Percentiles rank a stretch among this genome's conserved stretches.
phyloP scores from a whole-genome alignment of 768 basidiomycete species.

The Panaeolus papilionaceus region DNA sequence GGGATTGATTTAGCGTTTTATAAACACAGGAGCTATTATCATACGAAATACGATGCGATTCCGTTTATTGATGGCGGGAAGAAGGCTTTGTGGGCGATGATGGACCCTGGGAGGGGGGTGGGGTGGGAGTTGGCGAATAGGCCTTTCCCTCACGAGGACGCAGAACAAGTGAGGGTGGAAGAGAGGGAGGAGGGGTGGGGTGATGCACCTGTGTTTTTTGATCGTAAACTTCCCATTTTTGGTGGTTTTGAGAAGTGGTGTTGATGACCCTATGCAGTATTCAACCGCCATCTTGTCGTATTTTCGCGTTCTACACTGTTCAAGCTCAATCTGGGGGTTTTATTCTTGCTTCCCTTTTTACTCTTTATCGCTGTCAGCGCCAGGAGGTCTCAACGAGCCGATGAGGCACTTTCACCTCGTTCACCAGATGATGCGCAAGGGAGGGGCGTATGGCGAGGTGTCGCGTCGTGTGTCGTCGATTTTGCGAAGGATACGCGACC shows the following conservation, averaged over 20 bases:
- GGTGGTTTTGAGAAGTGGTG: no score
- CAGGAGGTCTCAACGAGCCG: constrained; percentile 13
- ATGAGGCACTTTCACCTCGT: not conserved
- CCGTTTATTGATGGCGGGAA: constrained; percentile 54
- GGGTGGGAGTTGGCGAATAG: constrained; percentile 57
- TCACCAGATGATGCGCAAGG: not conserved
- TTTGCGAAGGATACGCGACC: not conserved
- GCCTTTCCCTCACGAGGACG: not conserved
- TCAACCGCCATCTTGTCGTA: constrained; percentile 55
- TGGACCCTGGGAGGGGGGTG: constrained; percentile 60
- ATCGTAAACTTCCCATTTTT: constrained; percentile 55
- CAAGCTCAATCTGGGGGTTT: constrained; percentile 56
- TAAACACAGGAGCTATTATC: constrained; percentile 68
- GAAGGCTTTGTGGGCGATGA: constrained; percentile 69
- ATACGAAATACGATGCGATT: constrained; percentile 72
- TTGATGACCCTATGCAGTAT: no score
- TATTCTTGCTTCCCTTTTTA: constrained; percentile 59
- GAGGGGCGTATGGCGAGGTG: not conserved
- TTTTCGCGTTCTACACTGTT: constrained; percentile 56
- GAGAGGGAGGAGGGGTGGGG: constrained; percentile 20
- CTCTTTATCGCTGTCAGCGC: constrained; percentile 44
- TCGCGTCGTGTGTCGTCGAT: not conserved
- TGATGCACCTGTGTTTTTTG: constrained; percentile 62
- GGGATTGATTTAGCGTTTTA: constrained; percentile 82
- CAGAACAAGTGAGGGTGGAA: no score